Evolutionary conservation across 148 eudicot species (phyloP).

Genomic region (Silene uniflora): DNA sequence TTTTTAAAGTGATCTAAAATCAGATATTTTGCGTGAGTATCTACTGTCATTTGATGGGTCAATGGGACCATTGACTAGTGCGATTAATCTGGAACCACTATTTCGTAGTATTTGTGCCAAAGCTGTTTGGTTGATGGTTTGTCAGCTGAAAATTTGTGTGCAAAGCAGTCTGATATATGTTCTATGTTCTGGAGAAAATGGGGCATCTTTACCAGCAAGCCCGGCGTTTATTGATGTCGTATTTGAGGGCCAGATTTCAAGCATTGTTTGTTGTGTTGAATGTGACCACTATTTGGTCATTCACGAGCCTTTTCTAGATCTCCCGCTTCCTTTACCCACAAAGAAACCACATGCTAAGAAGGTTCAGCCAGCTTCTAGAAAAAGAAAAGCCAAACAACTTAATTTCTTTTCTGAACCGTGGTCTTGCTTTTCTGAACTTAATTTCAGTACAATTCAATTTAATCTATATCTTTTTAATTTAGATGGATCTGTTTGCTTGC

Average conservation of each 20-base stretch:
- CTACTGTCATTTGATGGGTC: conserved; percentile 48
- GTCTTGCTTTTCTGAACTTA: too few relatives aligned
- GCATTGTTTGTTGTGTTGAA: conserved; percentile 72
- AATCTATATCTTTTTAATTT: too few relatives aligned
- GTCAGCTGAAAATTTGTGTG: conserved; percentile 51
- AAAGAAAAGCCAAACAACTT: conserved; percentile 60
- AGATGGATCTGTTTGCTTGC: too few relatives aligned
- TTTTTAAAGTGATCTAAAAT: too few relatives aligned
- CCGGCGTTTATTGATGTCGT: conserved; percentile 63
- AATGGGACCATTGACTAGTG: conserved; percentile 61
- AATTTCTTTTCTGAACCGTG: too few relatives aligned
- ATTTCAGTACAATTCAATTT: too few relatives aligned
- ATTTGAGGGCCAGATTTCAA: conserved; percentile 84
- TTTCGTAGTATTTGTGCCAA: conserved; percentile 66
- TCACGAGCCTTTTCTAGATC: conserved; percentile 80
- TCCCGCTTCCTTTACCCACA: conserved; percentile 79
- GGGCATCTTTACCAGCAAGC: conserved; percentile 21
- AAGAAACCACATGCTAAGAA: conserved; percentile 62
- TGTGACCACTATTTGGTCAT: conserved; percentile 77
- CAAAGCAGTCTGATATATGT: conserved; percentile 31
- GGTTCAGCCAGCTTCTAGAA: conserved; percentile 34
- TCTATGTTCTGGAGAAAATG: conserved; percentile 35
- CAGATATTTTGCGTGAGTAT: conserved; percentile 50
- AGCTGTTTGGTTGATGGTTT: conserved; percentile 82
- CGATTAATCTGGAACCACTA: conserved; percentile 65